Base-by-base conservation (phyloP, 2,329 filamentous ascomycete species). In the Juglanconis oblonga region DNA sequence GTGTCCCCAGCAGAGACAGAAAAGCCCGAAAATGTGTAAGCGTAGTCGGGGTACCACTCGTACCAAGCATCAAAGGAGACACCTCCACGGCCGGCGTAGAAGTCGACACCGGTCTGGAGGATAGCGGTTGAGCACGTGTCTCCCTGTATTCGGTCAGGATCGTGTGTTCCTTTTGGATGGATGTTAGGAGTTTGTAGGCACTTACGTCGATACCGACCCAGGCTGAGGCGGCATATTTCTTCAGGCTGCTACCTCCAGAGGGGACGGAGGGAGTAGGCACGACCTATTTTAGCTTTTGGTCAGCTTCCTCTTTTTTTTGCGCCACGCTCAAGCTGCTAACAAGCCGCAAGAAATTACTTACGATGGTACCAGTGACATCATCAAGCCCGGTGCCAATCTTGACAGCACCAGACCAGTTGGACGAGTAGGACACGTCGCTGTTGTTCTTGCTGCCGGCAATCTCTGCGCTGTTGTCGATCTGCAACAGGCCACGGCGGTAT, bases 351-450 rank as follows among this genome's bases (percentile, higher is more conserved):
- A 4, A 32, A n/a, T 32, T 24, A 49, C 55, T 44, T 24, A 55
- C 57, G 70, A 87, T 82, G 13, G 78, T 77, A 17, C 77, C 83
- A 3, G 77, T 77, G 31, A 84, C 83, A n/a, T 73, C 70, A 36
- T 75, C 84, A 71, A 80, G 85, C 56, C 77, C 77, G 8, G 74
- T 76, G 48, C 77, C 77, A 38, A 79, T 78, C 55, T 83, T 76
- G 8, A 86, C 81, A 0, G 81, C 81, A 38, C 85, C 85, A 8
- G 83, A 80, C 84, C 84, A 87, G 75, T 86, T 87, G 66, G 72
- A 74, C 61, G 74, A 79, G 73, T 85, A 85, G 35, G 76, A 65
- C 32, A 80, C 76, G 14, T 81, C 68, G 52, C 73, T 73, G 35
- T 73, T 76, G 66, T 75, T 76, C 45, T 68, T 64, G 8, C 67